Conservation (phyloP, 345 rosid genomes). For the Lumnitzera littorea region DNA sequence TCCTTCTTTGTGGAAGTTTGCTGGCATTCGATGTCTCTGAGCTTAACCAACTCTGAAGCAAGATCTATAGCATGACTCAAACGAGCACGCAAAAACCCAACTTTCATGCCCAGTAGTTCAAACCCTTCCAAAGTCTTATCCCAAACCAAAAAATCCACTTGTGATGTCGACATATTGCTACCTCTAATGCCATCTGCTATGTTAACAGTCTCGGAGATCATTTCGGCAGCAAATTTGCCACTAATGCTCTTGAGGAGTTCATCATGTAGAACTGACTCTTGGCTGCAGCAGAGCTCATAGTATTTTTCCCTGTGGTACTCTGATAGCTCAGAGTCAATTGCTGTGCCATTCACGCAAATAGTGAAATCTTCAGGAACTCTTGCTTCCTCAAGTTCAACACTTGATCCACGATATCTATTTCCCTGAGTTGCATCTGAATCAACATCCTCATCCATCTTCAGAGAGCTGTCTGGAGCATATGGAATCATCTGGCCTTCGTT, state of each 20-base stretch:
- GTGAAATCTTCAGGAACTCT: constrained; percentile 25
- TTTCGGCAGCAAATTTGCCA: constrained; percentile 32
- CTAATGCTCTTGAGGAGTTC: constrained; percentile 37
- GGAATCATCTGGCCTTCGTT: background rate
- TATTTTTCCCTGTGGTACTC: constrained; percentile 26
- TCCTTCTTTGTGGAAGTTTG: constrained; percentile 25
- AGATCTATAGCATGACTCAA: constrained; percentile 22
- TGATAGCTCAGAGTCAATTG: constrained; percentile 29
- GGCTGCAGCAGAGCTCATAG: constrained; percentile 42
- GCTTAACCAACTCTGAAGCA: constrained; percentile 10
- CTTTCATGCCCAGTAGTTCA: constrained; percentile 52
- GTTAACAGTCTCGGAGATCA: constrained; percentile 37
- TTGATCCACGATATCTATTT: constrained; percentile 4
- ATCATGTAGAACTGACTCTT: constrained; percentile 30
- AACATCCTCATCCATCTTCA: background rate
- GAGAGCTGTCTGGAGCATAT: constrained; percentile 2
- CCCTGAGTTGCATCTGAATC: constrained; percentile 4
- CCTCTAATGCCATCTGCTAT: constrained; percentile 38
- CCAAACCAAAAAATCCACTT: constrained; percentile 34
- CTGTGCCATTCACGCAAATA: constrained; percentile 22
- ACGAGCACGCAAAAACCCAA: constrained; percentile 35
- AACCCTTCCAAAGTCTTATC: constrained; percentile 45
- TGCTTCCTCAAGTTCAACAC: constrained; percentile 20
- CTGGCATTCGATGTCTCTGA: constrained; percentile 17
- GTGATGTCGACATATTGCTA: constrained; percentile 22